These are phyloP conservation scores for Cadophora sp. DNA, from an alignment of 2,329 filamentous ascomycete genomes.

Conservation along the genomic window DNA sequence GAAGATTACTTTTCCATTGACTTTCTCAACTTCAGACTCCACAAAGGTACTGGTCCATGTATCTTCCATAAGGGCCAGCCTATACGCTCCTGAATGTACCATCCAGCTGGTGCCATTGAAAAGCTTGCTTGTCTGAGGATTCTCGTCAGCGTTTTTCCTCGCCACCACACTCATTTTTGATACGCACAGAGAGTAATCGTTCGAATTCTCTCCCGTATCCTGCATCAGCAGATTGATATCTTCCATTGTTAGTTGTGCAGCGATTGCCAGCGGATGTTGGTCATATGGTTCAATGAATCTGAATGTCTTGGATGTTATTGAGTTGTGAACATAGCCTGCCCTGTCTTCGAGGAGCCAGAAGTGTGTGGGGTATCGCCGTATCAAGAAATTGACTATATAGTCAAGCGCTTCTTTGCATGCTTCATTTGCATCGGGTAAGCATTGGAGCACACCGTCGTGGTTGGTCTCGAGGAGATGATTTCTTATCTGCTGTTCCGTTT, in stretches of 20 bases:
- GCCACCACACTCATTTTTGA: background rate
- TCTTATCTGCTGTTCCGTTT: constrained; percentile 51
- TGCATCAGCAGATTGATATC: constrained; percentile 56
- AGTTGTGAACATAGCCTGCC: constrained; percentile 48
- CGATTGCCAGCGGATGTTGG: constrained; percentile 53
- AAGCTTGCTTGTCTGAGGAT: constrained; percentile 55
- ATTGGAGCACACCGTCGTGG: constrained; percentile 51
- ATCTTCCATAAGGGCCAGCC: constrained; percentile 55
- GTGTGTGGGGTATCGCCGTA: constrained; percentile 49
- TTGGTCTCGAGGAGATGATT: constrained; percentile 49
- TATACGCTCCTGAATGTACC: constrained; percentile 54
- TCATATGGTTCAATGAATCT: constrained; percentile 41
- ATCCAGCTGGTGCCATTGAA: constrained; percentile 58
- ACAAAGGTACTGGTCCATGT: constrained; percentile 53
- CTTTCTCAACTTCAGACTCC: constrained; percentile 52
- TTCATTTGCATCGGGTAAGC: constrained; percentile 50
- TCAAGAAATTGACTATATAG: constrained; percentile 53
- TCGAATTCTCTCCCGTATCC: constrained; percentile 48
- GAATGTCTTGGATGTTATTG: constrained; percentile 52
- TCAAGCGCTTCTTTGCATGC: constrained; percentile 55
- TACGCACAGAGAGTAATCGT: constrained; percentile 35
- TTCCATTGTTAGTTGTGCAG: constrained; percentile 56
- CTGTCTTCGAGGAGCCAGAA: constrained; percentile 46
- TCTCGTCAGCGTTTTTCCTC: constrained; percentile 24
- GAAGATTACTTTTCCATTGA: constrained; percentile 50